phyloP scores from a whole-genome alignment of 202 grass and related monocot species.

The Hordeum pubiflorum region DNA sequence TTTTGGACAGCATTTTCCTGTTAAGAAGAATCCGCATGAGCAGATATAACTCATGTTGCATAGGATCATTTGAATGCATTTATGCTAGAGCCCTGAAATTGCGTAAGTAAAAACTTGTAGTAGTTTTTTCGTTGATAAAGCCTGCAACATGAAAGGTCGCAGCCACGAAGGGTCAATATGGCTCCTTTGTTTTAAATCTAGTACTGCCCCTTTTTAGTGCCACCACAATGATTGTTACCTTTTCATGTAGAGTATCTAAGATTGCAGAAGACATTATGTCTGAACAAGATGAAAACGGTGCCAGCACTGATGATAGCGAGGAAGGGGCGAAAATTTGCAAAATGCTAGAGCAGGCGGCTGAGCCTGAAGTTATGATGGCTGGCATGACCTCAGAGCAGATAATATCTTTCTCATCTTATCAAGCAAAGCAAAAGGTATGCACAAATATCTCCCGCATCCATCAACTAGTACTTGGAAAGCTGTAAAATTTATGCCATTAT shows the following conservation, averaged over 20 bases:
- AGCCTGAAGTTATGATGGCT: constrained; percentile 84
- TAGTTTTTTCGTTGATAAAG: background rate
- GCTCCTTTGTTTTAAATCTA: background rate
- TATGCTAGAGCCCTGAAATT: background rate
- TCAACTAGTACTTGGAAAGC: constrained; percentile 14
- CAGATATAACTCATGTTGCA: background rate
- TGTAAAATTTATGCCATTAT: background rate
- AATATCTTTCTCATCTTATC: constrained; percentile 58
- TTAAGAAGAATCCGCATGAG: background rate
- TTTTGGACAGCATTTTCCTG: constrained; percentile 11
- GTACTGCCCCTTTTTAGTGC: background rate
- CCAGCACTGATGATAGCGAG: constrained; percentile 40
- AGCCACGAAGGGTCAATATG: background rate
- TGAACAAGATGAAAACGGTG: constrained; percentile 63
- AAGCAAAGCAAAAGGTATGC: constrained; percentile 59
- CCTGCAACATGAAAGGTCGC: no score
- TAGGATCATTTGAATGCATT: constrained; percentile 6
- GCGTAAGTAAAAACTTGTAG: background rate
- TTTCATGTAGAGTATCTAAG: constrained; percentile 58
- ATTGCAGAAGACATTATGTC: constrained; percentile 63
- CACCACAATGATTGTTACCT: constrained; percentile 13
- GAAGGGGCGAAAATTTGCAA: constrained; percentile 77
- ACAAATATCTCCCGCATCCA: background rate
- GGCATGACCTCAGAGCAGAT: constrained; percentile 76
- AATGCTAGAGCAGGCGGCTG: constrained; percentile 70